phyloP scores from a whole-genome alignment of 192 early-diverging fungal genomes.

The Rhizophagus clarus region DNA sequence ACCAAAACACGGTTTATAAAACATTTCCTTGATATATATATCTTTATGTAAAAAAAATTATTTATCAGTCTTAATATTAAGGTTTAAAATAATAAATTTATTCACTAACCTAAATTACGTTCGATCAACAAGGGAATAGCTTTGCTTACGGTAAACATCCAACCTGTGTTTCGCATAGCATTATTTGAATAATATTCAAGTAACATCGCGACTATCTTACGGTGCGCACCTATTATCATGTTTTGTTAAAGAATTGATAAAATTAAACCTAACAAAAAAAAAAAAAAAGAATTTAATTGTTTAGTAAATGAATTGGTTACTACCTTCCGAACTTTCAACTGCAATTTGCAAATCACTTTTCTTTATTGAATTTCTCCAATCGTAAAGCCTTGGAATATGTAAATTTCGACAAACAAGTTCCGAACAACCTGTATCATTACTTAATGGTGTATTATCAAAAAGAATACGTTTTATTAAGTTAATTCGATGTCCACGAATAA shows the following conservation, averaged over 20 bases:
- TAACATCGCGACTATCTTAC: background rate
- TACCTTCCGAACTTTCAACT: background rate
- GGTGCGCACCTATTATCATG: background rate
- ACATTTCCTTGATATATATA: background rate
- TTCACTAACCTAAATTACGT: background rate
- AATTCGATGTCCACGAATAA: background rate
- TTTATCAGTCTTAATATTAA: no score
- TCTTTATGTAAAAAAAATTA: background rate
- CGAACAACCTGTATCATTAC: background rate
- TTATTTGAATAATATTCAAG: constrained; percentile 12
- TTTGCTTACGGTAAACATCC: background rate
- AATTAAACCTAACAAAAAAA: no score
- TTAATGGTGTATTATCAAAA: background rate
- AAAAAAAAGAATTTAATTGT: no score
- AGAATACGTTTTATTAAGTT: background rate
- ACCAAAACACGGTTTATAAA: constrained; percentile 2
- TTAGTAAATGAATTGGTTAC: no score
- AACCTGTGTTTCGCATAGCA: background rate
- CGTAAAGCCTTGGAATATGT: background rate
- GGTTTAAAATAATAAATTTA: no score
- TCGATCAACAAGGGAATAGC: background rate
- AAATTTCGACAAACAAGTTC: background rate
- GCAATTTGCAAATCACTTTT: background rate
- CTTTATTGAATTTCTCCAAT: background rate
- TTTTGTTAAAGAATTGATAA: no score